Conservation (phyloP, 129 eudicot species). For the Apium graveolens region DNA sequence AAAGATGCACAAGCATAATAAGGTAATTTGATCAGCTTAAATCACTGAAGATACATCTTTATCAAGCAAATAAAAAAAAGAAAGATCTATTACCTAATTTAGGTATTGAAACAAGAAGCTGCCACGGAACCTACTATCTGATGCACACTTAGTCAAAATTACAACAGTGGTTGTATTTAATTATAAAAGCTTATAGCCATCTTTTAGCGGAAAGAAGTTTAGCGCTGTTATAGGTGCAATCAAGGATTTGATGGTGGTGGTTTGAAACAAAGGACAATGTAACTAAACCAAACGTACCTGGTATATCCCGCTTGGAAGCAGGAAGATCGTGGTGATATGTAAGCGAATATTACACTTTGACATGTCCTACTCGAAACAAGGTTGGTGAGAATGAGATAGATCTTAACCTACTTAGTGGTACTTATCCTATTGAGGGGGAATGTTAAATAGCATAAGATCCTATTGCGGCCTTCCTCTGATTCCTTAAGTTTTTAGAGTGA, state of each 20-base stretch:
- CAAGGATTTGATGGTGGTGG: neutral
- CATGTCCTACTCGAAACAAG: neutral
- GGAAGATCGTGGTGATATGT: neutral
- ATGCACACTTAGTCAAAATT: neutral
- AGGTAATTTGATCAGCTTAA: neutral
- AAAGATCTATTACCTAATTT: neutral
- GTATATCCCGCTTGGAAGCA: neutral
- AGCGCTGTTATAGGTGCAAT: neutral
- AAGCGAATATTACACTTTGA: neutral
- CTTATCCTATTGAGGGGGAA: too few relatives aligned
- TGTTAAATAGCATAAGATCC: too few relatives aligned
- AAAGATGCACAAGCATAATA: too few relatives aligned
- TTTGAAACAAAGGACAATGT: neutral
- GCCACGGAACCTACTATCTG: neutral
- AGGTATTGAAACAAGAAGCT: neutral
- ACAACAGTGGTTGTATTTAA: neutral
- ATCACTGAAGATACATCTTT: neutral
- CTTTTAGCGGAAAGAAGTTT: neutral
- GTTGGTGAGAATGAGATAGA: neutral
- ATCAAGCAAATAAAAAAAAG: neutral
- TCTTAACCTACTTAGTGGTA: neutral
- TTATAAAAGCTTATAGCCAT: slow-evolving; percentile 4
- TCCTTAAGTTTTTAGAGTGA: too few relatives aligned
- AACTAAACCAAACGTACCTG: neutral
- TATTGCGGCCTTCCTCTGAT: too few relatives aligned